Evolutionary conservation across 208 protist genomes (phyloP).

Genomic region (Crithidia acanthocephali): DNA sequence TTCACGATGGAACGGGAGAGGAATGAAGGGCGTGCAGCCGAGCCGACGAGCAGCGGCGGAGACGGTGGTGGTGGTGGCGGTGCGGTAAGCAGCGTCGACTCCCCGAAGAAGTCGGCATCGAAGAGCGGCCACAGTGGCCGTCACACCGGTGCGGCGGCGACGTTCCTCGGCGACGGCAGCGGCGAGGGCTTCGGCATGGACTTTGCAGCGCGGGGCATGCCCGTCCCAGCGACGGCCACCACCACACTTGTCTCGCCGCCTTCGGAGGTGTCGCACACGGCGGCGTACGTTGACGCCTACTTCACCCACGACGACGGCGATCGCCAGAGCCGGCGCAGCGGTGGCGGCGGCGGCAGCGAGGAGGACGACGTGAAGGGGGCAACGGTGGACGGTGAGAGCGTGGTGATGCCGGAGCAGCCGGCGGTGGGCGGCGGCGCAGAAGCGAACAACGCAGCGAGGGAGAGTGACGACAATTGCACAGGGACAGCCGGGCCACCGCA

Average conservation of each 20-base stretch:
- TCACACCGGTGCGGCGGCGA: not conserved
- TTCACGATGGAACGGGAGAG: too few relatives aligned
- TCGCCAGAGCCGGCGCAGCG: too few relatives aligned
- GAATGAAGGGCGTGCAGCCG: too few relatives aligned
- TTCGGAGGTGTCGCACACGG: not conserved
- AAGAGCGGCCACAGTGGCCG: not conserved
- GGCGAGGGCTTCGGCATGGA: not conserved
- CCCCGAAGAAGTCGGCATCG: not conserved
- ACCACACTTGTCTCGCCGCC: not conserved
- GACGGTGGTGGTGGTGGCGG: too few relatives aligned
- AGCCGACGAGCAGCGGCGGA: too few relatives aligned
- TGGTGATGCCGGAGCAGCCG: too few relatives aligned
- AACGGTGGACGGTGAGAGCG: not conserved
- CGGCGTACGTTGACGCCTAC: conserved; percentile 2
- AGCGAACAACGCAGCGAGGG: not conserved
- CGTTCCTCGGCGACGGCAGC: not conserved
- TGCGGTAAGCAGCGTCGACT: not conserved
- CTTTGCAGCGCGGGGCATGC: too few relatives aligned
- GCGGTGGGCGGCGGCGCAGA: too few relatives aligned
- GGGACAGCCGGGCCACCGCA: too few relatives aligned
- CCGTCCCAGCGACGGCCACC: not conserved
- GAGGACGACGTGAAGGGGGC: not conserved
- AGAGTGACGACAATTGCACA: not conserved
- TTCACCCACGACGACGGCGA: not conserved
- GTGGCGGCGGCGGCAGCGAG: not conserved